These are phyloP conservation scores for Capsicum pubescens DNA, from an alignment of 257 asterid species.

Conservation along the genomic window DNA sequence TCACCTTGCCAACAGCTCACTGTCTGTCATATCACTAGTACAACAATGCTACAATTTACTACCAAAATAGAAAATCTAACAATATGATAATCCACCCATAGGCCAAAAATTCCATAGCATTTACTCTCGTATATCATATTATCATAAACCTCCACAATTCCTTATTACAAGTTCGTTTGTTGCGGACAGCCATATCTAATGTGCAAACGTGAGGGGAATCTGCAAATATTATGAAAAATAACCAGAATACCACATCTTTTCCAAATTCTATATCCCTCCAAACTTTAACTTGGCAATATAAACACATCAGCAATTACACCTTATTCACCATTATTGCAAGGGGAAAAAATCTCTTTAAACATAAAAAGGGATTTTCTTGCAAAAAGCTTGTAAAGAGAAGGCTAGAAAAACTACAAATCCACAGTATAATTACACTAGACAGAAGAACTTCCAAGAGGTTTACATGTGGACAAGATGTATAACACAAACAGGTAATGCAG, in stretches of 20 bases:
- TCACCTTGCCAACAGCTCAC: background rate
- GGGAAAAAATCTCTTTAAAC: background rate
- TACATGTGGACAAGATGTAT: background rate
- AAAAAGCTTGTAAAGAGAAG: constrained; percentile 3
- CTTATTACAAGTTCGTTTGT: background rate
- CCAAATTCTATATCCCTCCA: background rate
- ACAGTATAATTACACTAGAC: background rate
- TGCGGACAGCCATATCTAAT: background rate
- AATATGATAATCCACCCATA: background rate
- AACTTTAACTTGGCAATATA: background rate
- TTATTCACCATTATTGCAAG: background rate
- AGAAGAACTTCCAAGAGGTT: constrained; percentile 15
- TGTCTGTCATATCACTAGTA: background rate
- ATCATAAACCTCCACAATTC: background rate
- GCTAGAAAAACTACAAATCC: background rate
- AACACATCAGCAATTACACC: background rate
- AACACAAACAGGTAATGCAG: background rate
- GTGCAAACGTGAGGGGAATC: background rate
- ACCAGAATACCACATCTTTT: background rate
- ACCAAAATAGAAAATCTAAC: constrained; percentile 2
- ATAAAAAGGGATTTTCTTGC: background rate
- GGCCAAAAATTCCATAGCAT: background rate
- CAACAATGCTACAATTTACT: background rate
- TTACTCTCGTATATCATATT: background rate
- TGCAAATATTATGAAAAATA: constrained; percentile 5